Base-by-base conservation (phyloP, 2,329 filamentous ascomycete species). In the Endocalyx cinctus region DNA sequence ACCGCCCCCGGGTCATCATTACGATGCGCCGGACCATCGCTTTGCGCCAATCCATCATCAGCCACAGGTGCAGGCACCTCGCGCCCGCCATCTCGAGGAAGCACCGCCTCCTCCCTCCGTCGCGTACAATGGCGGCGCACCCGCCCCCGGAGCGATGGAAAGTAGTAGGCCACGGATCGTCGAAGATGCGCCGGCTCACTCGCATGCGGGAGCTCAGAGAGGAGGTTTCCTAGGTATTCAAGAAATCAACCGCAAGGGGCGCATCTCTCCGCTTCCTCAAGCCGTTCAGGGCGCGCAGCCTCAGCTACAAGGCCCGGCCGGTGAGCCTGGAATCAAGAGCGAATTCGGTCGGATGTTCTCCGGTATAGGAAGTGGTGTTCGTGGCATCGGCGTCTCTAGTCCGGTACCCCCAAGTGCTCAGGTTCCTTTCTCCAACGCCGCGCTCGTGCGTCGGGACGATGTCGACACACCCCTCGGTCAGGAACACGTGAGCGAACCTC, bases 331-430 rank as follows among this genome's bases (percentile, higher is more conserved):
- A 27, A 94, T 96, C 53, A 95, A 96, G 69, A 94, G 82, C 55
- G 90, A 96, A 57, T 89, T 96, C 56, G 89, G 89, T 17, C 82
- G 87, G 42, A 94, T 96, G 72, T 96, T 95, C 62, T 87, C 87
- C 13, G 90, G 90, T n/a, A 87, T 97, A 46, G 89, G 69, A 38
- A 75, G 67, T 45, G 75, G 69, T 41, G 69, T 74, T 19, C 68
- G 62, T 41, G 66, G 60, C 25, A 66, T 74, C 38, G 67, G 66
- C 16, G 61, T 69, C 22, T 68, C 72, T 11, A 77, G 72, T 46
- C 72, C 74, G 3, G 63, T 69, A 4, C 59, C 70, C 1, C 25
- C 62, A 26, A 49, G 66, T 39, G 54, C 60, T 4, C 60, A 63
- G 25, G 47, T 69, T 23, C 67, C 72, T 1, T 77, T 72, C 38